Percentiles rank a stretch among this genome's conserved stretches.
These are phyloP conservation scores for Aspergillus sp. DNA, from an alignment of 2,329 filamentous ascomycete genomes.

Conservation along the genomic window DNA sequence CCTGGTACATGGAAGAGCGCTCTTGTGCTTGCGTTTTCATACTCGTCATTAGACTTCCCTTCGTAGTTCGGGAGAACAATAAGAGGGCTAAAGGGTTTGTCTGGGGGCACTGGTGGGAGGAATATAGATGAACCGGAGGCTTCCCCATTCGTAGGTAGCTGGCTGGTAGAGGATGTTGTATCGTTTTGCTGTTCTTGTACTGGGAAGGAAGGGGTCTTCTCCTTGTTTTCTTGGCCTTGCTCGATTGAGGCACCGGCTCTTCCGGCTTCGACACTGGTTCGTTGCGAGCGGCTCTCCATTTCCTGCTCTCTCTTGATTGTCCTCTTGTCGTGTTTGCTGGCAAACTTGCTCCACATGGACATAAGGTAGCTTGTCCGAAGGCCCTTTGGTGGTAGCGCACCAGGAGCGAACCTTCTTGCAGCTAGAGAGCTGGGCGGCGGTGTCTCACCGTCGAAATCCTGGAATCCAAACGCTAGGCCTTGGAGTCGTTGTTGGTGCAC, in stretches of 20 bases:
- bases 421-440: conserved; percentile 86
- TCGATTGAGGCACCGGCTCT: conserved; percentile 31
- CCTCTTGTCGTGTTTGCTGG: conserved; percentile 82
- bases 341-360: conserved; percentile 84
- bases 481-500: conserved; percentile 74
- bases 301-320: conserved; percentile 57
- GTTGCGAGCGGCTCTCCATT: conserved; percentile 29
- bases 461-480: conserved; percentile 73
- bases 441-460: conserved; percentile 72
- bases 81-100: conserved; percentile 30
- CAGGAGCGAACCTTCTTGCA: conserved; percentile 59
- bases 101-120: conserved; percentile 2
- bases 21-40: conserved; percentile 41
- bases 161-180: not conserved
- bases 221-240: conserved; percentile 5
- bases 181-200: not conserved
- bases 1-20: conserved; percentile 36
- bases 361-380: conserved; percentile 71
- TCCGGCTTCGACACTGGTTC: conserved; percentile 33
- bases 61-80: conserved; percentile 37
- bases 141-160: not conserved
- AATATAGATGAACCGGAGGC: not conserved
- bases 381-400: conserved; percentile 32
- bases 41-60: conserved; percentile 31
- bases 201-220: not conserved